These are phyloP conservation scores for Mortierella sp. DNA, from an alignment of 371 early-diverging fungal genomes.

Conservation along the genomic window DNA sequence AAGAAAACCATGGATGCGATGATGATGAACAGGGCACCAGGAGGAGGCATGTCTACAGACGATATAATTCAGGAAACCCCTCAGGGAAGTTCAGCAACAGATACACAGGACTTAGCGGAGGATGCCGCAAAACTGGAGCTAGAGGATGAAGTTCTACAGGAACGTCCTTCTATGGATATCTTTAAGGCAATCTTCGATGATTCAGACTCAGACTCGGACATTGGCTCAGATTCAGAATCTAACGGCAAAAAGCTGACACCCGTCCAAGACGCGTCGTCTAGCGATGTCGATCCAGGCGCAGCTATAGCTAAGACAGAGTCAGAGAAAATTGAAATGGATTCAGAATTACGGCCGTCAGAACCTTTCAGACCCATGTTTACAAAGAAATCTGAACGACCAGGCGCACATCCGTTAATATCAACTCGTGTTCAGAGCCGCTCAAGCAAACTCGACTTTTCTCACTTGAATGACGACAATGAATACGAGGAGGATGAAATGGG, in stretches of 20 bases:
- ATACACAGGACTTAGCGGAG: neutral
- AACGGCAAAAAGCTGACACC: neutral
- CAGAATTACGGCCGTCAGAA: conserved; percentile 4
- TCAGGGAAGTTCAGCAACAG: neutral
- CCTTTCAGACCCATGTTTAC: conserved; percentile 64
- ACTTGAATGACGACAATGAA: conserved; percentile 56
- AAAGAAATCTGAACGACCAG: conserved; percentile 29
- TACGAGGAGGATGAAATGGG: conserved; percentile 48
- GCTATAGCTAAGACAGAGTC: neutral
- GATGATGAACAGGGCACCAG: conserved; percentile 60
- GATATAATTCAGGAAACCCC: neutral
- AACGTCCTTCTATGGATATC: conserved; percentile 87
- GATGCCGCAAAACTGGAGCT: conserved; percentile 5
- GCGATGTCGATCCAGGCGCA: neutral
- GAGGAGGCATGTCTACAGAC: conserved; percentile 23
- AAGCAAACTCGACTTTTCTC: conserved; percentile 33
- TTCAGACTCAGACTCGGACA: conserved; percentile 69
- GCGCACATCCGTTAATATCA: neutral
- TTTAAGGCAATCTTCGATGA: conserved; percentile 89
- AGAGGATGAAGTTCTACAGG: conserved; percentile 26
- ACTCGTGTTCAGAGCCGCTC: conserved; percentile 32
- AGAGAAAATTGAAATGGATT: neutral
- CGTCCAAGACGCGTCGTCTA: neutral
- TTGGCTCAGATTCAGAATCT: conserved; percentile 25
- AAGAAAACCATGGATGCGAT: conserved; percentile 71